Percentiles rank a stretch among this genome's conserved stretches.
These are phyloP conservation scores for Curvularia hawaiiensis DNA, from an alignment of 2,329 filamentous ascomycete species.

Conservation along the genomic window DNA sequence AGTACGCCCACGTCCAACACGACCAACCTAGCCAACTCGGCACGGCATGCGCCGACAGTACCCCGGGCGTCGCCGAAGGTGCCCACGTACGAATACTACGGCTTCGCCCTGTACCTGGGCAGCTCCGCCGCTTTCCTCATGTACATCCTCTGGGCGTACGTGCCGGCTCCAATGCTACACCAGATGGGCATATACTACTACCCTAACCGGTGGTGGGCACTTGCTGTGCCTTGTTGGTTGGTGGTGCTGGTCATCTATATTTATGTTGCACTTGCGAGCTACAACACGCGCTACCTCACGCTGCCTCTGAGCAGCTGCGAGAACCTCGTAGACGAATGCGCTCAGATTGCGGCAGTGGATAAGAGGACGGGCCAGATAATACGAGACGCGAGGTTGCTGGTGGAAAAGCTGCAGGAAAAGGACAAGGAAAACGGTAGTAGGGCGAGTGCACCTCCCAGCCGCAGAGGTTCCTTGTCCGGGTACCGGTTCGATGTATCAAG, in stretches of 20 bases:
- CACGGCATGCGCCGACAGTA: conserved; percentile 65
- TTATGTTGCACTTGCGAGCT: conserved; percentile 87
- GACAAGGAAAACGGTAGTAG: conserved; percentile 48
- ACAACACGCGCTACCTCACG: conserved; percentile 89
- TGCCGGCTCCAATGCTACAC: conserved; percentile 89
- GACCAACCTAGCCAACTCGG: conserved; percentile 63
- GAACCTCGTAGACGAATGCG: conserved; percentile 89
- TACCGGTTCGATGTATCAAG: conserved; percentile 47
- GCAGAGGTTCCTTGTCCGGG: conserved; percentile 36
- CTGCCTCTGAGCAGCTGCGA: conserved; percentile 79
- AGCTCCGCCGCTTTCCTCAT: conserved; percentile 79
- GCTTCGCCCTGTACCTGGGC: conserved; percentile 94
- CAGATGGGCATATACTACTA: conserved; percentile 96
- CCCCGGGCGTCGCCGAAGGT: conserved; percentile 89
- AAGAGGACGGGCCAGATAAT: conserved; percentile 63
- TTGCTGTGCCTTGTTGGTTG: conserved; percentile 88
- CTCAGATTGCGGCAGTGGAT: conserved; percentile 83
- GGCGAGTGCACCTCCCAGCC: conserved; percentile 47
- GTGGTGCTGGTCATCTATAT: conserved; percentile 91
- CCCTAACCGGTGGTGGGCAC: conserved; percentile 95
- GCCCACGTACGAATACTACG: conserved; percentile 99
- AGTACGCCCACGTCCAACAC: conserved; percentile 48
- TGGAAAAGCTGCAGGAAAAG: conserved; percentile 24
- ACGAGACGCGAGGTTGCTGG: conserved; percentile 34
- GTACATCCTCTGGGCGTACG: conserved; percentile 82